Evolutionary conservation across 441 rosid species (phyloP), one percentile per base, ranked within the genome.

Genomic region (Adansonia grandidieri): DNA sequence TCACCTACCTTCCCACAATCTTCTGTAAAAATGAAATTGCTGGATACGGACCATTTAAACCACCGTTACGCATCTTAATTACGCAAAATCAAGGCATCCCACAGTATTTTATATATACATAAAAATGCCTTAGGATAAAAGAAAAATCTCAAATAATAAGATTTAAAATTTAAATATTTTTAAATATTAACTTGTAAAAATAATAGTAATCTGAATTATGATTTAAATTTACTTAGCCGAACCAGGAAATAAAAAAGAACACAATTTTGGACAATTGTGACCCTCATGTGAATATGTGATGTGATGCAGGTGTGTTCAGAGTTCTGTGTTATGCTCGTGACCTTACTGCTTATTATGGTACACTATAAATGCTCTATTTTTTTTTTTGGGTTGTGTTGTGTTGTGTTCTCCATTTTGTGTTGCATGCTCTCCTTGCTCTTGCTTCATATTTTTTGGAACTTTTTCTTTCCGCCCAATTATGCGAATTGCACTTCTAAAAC

Each of bases 281-380:
- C 61, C 58, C 73, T 37, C 42, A 37, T 37, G 42, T 37, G 42
- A 37, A 44, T 80, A 32, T 47, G 77, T 45, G 80, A 47, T 32
- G 57, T 54, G 73, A 54, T 40, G 40, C 66, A 40, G 47, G 9
- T 22, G 56, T 37, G 42, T 5, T 37, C 42, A 37, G 42, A 37
- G 42, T 37, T 11, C 32, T 44, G 15, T 53, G 42, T 32, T 8
- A 14, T 71, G 77, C 83, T 60, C 80, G 83, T 80, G 42, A 37
- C 42, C 42, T 37, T 37, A 37, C 42, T 37, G 42, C 42, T 37
- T 37, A 37, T 37, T 37, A 37, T 37, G 42, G 42, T 37, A 37
- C 42, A 37, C 42, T 37, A 37, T 37, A 37, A 37, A 37, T 37
- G 42, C 42, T 37, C 42, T 37, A 6, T 37, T 37, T 37, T 37